Evolutionary conservation across 2,329 filamentous ascomycete genomes (phyloP).

Genomic region (Cladophialophora carrionii): DNA sequence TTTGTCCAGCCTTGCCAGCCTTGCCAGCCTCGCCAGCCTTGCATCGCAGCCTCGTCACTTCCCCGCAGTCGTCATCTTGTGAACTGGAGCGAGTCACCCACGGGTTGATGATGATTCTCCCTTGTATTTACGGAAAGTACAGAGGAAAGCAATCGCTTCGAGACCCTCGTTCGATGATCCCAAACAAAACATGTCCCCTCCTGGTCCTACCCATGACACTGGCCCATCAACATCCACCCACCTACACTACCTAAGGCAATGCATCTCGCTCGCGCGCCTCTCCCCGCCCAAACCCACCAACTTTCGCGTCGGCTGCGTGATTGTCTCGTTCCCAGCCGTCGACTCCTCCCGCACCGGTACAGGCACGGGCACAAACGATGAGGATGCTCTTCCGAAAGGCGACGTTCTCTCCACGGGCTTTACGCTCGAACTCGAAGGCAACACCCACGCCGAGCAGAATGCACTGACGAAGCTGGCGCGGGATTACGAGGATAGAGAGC

Average conservation of each 20-base stretch:
- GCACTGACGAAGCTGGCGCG: constrained; percentile 72
- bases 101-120: background rate
- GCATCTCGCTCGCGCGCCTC: constrained; percentile 73
- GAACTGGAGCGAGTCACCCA: no score
- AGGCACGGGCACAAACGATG: constrained; percentile 37
- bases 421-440: constrained; percentile 85
- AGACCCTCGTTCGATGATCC: background rate
- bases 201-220: background rate
- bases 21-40: background rate
- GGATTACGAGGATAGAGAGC: constrained; percentile 36
- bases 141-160: background rate
- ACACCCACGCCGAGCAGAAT: constrained; percentile 95
- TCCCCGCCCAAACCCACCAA: constrained; percentile 88
- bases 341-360: background rate
- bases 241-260: constrained; percentile 65
- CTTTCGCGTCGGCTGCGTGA: constrained; percentile 91
- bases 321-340: constrained; percentile 55
- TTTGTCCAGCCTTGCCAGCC: background rate
- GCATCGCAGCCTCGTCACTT: background rate
- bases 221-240: constrained; percentile 36
- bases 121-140: no score
- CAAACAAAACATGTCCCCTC: background rate
- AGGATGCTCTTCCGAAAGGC: constrained; percentile 40
- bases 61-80: constrained; percentile 10
- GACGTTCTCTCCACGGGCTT: constrained; percentile 76